A percentile compares a stretch with the other conserved stretches of the same genome.
phyloP scores from a whole-genome alignment of 2,329 filamentous ascomycete genomes.

The Phaeosphaeria sp. region DNA sequence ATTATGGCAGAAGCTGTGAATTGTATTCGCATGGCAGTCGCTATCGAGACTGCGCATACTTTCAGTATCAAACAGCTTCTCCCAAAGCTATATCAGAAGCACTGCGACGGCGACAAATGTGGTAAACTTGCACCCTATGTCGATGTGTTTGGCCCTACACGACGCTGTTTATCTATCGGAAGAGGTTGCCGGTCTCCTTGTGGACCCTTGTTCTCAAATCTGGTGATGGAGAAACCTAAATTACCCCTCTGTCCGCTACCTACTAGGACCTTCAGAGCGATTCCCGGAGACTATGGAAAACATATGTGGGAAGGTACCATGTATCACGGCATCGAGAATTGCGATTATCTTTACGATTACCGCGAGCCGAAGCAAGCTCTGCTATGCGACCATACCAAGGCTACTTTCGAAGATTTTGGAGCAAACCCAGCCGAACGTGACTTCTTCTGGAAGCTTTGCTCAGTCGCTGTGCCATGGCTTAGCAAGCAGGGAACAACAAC shows the following conservation, averaged over 20 bases:
- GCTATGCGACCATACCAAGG: too few relatives aligned
- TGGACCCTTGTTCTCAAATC: not conserved
- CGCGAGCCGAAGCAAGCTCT: too few relatives aligned
- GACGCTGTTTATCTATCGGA: not conserved
- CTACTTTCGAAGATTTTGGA: not conserved
- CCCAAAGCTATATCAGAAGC: not conserved
- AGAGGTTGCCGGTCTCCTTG: not conserved
- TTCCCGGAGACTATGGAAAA: not conserved
- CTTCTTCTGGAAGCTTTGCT: not conserved
- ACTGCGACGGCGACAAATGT: not conserved
- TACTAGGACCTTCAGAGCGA: not conserved
- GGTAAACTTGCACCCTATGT: constrained; percentile 1
- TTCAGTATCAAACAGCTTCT: not conserved
- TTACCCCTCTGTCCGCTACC: too few relatives aligned
- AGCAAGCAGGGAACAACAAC: not conserved
- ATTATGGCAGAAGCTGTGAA: not conserved
- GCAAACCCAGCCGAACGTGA: not conserved
- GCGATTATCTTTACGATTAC: not conserved
- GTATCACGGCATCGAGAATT: too few relatives aligned
- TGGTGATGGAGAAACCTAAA: not conserved
- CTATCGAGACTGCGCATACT: not conserved
- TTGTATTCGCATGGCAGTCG: not conserved
- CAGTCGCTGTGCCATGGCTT: not conserved
- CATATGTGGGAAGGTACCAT: too few relatives aligned
- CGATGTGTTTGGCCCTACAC: not conserved